phyloP scores from a whole-genome alignment of 768 basidiomycete species.

The Amanita exitialis region DNA sequence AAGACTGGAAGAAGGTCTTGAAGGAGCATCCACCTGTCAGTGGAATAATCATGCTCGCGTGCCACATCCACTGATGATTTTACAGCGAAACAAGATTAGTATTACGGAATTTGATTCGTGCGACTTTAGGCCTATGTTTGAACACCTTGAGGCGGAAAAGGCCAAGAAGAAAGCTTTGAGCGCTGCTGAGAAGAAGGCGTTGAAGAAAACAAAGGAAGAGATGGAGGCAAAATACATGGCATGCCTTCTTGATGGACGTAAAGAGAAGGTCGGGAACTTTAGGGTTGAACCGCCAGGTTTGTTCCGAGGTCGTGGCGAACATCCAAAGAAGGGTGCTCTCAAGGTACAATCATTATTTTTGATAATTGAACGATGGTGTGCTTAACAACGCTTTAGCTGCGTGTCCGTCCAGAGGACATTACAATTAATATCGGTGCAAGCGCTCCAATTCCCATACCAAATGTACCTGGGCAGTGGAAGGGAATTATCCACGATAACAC shows the following conservation, averaged over 20 bases:
- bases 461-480: conserved; percentile 90
- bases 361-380: background rate
- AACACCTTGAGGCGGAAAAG: conserved; percentile 87
- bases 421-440: conserved; percentile 86
- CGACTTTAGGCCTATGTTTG: conserved; percentile 93
- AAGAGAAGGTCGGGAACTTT: conserved; percentile 98
- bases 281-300: conserved; percentile 97
- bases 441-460: conserved; percentile 72
- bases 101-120: conserved; percentile 72
- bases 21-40: conserved; percentile 74
- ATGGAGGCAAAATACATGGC: conserved; percentile 76
- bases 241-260: conserved; percentile 90
- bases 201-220: conserved; percentile 79
- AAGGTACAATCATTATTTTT: conserved; percentile 47
- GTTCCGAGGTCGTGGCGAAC: conserved; percentile 95
- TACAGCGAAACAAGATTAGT: conserved; percentile 59
- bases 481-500: conserved; percentile 84
- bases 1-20: conserved; percentile 75
- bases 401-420: conserved; percentile 91
- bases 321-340: conserved; percentile 92
- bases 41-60: background rate
- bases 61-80: background rate
- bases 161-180: conserved; percentile 87
- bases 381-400: conserved; percentile 38
- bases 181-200: conserved; percentile 80